Percentiles rank a stretch among this genome's conserved stretches.
phyloP scores from a whole-genome alignment of 768 basidiomycete species.

The Candolleomyces aberdarensis region DNA sequence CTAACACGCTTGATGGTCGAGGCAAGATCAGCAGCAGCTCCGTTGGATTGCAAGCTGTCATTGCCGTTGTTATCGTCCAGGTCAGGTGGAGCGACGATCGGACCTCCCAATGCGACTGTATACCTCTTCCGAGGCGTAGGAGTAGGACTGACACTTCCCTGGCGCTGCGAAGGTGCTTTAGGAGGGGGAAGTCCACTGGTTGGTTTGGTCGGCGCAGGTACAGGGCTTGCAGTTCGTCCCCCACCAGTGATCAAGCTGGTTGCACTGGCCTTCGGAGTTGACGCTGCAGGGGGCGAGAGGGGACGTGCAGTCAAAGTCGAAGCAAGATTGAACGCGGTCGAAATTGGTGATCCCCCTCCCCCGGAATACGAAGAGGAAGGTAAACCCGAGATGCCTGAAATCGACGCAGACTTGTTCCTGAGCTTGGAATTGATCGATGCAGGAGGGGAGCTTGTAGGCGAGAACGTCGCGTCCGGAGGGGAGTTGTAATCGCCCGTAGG shows the following conservation, averaged over 20 bases:
- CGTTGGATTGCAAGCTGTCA: slow-evolving; percentile 5
- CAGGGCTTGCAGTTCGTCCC: slow-evolving; percentile 7
- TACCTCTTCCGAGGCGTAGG: slow-evolving; percentile 77
- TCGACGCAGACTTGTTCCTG: slow-evolving; percentile 10
- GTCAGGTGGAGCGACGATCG: slow-evolving; percentile 48
- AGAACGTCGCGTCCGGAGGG: slow-evolving; percentile 46
- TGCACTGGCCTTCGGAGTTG: neutral
- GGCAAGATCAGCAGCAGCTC: neutral
- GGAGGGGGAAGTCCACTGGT: slow-evolving; percentile 40
- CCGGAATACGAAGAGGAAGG: slow-evolving; percentile 24
- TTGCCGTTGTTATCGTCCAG: neutral
- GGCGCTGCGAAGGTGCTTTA: slow-evolving; percentile 34
- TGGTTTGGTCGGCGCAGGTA: slow-evolving; percentile 9
- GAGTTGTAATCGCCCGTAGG: slow-evolving; percentile 82
- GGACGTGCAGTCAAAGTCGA: slow-evolving; percentile 1
- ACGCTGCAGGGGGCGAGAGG: slow-evolving; percentile 3
- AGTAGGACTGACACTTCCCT: slow-evolving; percentile 60
- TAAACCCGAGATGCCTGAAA: slow-evolving; percentile 25
- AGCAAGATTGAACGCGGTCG: slow-evolving; percentile 12
- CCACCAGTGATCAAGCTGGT: neutral
- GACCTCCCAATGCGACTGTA: slow-evolving; percentile 79
- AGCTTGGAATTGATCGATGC: slow-evolving; percentile 30
- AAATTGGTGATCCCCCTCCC: slow-evolving; percentile 9
- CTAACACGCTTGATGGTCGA: slow-evolving; percentile 9
- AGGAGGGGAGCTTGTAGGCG: slow-evolving; percentile 43